Conservation (phyloP, 129 eudicot species). For the Ambrosia trifida region DNA sequence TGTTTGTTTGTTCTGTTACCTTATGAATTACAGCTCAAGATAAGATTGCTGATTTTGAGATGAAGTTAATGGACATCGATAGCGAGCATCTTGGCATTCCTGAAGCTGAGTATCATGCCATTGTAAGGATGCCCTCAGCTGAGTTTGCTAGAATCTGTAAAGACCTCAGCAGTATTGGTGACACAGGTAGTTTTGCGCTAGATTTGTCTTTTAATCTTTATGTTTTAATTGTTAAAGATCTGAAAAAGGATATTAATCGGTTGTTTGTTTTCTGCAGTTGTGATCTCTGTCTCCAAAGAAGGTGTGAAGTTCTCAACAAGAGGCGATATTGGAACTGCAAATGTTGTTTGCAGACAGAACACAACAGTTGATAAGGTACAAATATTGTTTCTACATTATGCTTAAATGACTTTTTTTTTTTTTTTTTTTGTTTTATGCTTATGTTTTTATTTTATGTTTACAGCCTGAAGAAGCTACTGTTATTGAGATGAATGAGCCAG, state of each 20-base stretch:
- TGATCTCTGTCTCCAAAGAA: conserved; percentile 97
- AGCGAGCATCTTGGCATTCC: conserved; percentile 95
- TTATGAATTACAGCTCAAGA: conserved; percentile 58
- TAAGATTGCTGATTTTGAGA: conserved; percentile 85
- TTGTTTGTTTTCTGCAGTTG: conserved; percentile 48
- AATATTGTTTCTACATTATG: neutral
- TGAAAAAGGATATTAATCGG: neutral
- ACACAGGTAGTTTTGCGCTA: conserved; percentile 54
- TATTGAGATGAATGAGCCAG: conserved; percentile 96
- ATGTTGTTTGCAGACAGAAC: conserved; percentile 90
- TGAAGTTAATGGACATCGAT: conserved; percentile 92
- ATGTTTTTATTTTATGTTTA: neutral
- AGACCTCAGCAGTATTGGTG: conserved; percentile 90
- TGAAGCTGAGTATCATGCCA: conserved; percentile 89
- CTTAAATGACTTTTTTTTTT: neutral
- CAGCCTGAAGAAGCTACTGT: conserved; percentile 96
- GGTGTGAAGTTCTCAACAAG: conserved; percentile 96
- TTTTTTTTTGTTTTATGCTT: neutral
- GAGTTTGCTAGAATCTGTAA: conserved; percentile 86
- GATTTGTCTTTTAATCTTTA: neutral
- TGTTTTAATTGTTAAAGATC: neutral
- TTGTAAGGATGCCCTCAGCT: conserved; percentile 84
- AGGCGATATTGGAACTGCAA: conserved; percentile 96
- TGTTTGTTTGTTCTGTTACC: neutral
- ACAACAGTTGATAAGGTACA: conserved; percentile 89